Evolutionary conservation across 2,329 filamentous ascomycete genomes (phyloP).

Genomic region (Sclerotinia subarctica): DNA sequence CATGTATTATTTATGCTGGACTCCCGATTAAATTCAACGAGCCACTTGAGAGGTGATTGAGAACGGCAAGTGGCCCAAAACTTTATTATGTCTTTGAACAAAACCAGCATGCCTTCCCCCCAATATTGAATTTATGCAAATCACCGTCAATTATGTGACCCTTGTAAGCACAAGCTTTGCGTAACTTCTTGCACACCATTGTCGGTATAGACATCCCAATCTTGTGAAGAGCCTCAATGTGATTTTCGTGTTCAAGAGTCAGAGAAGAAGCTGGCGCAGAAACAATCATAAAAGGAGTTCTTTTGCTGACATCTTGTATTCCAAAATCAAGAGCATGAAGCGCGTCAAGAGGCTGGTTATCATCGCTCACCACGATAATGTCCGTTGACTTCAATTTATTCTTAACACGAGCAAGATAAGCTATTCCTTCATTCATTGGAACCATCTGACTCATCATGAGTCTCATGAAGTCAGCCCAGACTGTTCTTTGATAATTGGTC

Average conservation of each 20-base stretch:
- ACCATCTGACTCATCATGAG: slow-evolving; percentile 15
- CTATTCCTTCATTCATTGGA: slow-evolving; percentile 11
- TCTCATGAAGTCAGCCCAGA: slow-evolving; percentile 18
- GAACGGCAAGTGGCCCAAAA: too few relatives aligned
- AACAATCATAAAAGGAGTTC: slow-evolving; percentile 5
- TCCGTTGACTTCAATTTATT: slow-evolving; percentile 1
- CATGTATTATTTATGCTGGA: background rate
- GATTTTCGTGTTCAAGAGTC: background rate
- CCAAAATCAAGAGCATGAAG: slow-evolving; percentile 9
- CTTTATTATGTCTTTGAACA: background rate
- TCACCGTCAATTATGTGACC: background rate
- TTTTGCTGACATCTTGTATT: background rate
- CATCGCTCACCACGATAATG: background rate
- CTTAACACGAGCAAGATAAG: background rate
- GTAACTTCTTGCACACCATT: background rate
- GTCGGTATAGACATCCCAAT: slow-evolving; percentile 9
- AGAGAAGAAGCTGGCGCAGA: background rate
- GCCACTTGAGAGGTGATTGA: too few relatives aligned
- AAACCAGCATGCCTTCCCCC: slow-evolving; percentile 3
- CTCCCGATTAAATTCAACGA: too few relatives aligned
- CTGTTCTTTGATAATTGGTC: background rate
- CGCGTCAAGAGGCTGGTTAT: background rate
- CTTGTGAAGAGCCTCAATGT: background rate
- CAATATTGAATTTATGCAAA: background rate
- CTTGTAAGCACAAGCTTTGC: slow-evolving; percentile 2